Conservation (phyloP, 805 yeast genomes). For the Pichia cephalocereana region DNA sequence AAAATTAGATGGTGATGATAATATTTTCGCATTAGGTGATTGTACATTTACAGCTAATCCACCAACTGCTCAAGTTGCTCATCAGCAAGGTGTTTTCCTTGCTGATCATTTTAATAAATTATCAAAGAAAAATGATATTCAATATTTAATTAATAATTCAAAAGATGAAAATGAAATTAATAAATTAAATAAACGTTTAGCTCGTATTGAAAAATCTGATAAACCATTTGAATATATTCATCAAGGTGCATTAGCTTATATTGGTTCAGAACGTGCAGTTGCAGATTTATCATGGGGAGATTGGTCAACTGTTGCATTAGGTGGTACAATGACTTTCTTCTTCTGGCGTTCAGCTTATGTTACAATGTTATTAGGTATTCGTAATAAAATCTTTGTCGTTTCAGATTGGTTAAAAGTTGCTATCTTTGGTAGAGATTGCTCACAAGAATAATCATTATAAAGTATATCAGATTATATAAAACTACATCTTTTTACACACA, state of each 20-base stretch:
- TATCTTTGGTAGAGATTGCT: conserved; percentile 88
- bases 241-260: conserved; percentile 90
- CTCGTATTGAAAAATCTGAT: conserved; percentile 32
- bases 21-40: conserved; percentile 85
- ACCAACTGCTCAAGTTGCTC: conserved; percentile 97
- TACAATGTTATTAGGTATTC: conserved; percentile 82
- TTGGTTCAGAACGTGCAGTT: conserved; percentile 88
- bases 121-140: conserved; percentile 50
- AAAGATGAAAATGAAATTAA: conserved; percentile 31
- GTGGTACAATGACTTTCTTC: conserved; percentile 80
- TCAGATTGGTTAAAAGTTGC: conserved; percentile 86
- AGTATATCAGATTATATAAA: background rate
- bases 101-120: conserved; percentile 62
- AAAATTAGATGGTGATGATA: conserved; percentile 74
- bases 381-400: conserved; percentile 78
- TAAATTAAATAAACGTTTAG: conserved; percentile 29
- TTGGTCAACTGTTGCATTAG: conserved; percentile 70
- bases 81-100: conserved; percentile 83
- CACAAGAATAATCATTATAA: conserved; percentile 43
- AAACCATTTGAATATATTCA: conserved; percentile 71
- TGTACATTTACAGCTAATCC: conserved; percentile 87
- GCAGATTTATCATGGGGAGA: conserved; percentile 81
- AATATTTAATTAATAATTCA: conserved; percentile 34
- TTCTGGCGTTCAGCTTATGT: conserved; percentile 95
- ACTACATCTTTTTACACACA: background rate